phyloP scores from a whole-genome alignment of 1,284 basidiomycete genomes.

The Malassezia furfur region DNA sequence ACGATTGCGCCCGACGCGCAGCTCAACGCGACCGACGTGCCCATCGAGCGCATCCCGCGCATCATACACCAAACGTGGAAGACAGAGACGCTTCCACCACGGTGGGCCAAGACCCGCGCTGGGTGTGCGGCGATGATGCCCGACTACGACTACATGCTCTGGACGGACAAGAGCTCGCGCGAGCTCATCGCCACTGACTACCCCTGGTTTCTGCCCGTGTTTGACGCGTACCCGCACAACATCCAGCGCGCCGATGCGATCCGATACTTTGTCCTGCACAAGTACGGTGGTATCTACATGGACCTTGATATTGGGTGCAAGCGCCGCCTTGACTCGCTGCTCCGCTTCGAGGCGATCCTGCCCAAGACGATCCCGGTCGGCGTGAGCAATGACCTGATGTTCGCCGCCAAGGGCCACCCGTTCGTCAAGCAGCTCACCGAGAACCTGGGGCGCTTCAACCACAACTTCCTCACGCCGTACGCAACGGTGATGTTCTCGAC shows the following conservation, averaged over 20 bases:
- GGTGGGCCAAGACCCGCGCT: slow-evolving; percentile 59
- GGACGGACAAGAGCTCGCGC: slow-evolving; percentile 84
- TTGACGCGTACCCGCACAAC: slow-evolving; percentile 79
- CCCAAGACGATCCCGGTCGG: slow-evolving; percentile 80
- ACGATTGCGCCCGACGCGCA: slow-evolving; percentile 13
- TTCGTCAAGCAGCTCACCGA: slow-evolving; percentile 89
- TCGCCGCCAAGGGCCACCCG: slow-evolving; percentile 71
- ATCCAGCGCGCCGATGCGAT: slow-evolving; percentile 97
- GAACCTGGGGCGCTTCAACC: slow-evolving; percentile 79
- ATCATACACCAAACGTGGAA: slow-evolving; percentile 99
- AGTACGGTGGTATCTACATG: slow-evolving; percentile 86
- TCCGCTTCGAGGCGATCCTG: slow-evolving; percentile 78
- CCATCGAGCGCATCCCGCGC: slow-evolving; percentile 59
- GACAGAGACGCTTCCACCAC: slow-evolving; percentile 69
- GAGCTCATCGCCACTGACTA: slow-evolving; percentile 82
- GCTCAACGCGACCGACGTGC: slow-evolving; percentile 7
- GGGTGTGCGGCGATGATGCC: slow-evolving; percentile 52
- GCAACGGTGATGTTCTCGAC: slow-evolving; percentile 99
- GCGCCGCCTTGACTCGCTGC: slow-evolving; percentile 76
- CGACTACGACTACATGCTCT: slow-evolving; percentile 94
- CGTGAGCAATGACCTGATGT: slow-evolving; percentile 94
- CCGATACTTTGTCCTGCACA: slow-evolving; percentile 91
- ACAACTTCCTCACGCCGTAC: slow-evolving; percentile 85
- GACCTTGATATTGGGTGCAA: slow-evolving; percentile 94
- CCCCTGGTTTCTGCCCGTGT: slow-evolving; percentile 82